These are phyloP conservation scores for Tylopilus balloui DNA, from an alignment of 768 basidiomycete species.

Conservation along the genomic window DNA sequence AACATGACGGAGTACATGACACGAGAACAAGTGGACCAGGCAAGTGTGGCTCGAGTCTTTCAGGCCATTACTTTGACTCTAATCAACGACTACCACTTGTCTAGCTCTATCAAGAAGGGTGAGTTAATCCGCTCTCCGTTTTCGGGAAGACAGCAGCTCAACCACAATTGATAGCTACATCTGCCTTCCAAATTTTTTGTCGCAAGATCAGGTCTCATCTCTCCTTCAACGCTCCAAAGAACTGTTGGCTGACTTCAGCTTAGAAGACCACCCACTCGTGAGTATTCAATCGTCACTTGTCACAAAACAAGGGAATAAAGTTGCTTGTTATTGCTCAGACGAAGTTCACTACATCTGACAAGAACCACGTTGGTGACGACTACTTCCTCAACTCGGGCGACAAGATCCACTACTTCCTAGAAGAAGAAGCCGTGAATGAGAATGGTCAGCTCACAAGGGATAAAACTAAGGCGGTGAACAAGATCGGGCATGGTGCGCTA, in stretches of 20 bases:
- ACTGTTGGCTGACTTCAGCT: slow-evolving; percentile 72
- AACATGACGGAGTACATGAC: slow-evolving; percentile 43
- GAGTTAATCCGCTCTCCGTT: slow-evolving; percentile 15
- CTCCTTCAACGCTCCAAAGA: slow-evolving; percentile 69
- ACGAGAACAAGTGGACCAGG: slow-evolving; percentile 56
- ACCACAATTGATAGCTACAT: slow-evolving; percentile 55
- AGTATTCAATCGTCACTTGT: slow-evolving; percentile 16
- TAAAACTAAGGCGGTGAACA: slow-evolving; percentile 84
- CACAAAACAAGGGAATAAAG: not conserved
- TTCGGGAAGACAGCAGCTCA: not conserved
- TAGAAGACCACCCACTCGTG: slow-evolving; percentile 79
- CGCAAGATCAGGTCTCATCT: slow-evolving; percentile 47
- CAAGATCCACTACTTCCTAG: slow-evolving; percentile 94
- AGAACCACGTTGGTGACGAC: slow-evolving; percentile 81
- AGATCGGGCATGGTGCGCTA: slow-evolving; percentile 79
- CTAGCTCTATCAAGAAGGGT: slow-evolving; percentile 62
- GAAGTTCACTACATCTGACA: slow-evolving; percentile 77
- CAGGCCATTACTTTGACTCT: not conserved
- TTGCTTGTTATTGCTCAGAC: slow-evolving; percentile 47
- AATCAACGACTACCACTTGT: not conserved
- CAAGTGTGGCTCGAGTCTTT: slow-evolving; percentile 19
- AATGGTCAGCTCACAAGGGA: slow-evolving; percentile 66
- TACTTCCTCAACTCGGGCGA: slow-evolving; percentile 92
- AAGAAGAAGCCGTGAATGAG: slow-evolving; percentile 75
- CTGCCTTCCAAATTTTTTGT: slow-evolving; percentile 69